Evolutionary conservation across 495 filamentous ascomycete species (phyloP).

Genomic region (Neurospora hispaniola): DNA sequence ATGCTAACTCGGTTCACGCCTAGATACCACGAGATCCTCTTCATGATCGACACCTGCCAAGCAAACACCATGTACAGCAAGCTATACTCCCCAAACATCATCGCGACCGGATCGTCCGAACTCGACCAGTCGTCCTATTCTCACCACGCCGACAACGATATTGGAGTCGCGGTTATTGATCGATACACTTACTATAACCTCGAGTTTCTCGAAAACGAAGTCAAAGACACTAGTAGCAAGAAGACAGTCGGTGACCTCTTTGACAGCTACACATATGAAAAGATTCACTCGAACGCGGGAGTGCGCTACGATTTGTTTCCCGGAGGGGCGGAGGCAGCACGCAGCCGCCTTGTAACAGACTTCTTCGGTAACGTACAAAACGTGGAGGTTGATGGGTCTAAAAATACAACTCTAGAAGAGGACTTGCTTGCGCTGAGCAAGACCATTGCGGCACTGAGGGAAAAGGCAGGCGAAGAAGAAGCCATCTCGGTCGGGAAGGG

Average conservation of each 20-base stretch:
- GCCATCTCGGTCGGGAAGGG: constrained; percentile 18
- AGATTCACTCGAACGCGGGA: constrained; percentile 90
- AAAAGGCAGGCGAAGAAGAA: constrained; percentile 38
- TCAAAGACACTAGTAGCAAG: constrained; percentile 70
- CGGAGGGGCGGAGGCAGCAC: constrained; percentile 60
- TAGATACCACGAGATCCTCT: constrained; percentile 85
- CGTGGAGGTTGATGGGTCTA: constrained; percentile 67
- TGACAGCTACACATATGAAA: constrained; percentile 85
- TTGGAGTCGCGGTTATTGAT: constrained; percentile 96
- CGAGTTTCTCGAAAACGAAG: constrained; percentile 87
- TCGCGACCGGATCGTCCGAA: constrained; percentile 88
- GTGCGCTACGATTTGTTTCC: constrained; percentile 87
- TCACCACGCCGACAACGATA: constrained; percentile 92
- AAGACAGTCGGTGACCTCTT: constrained; percentile 87
- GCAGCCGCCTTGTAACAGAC: constrained; percentile 74
- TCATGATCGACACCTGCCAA: constrained; percentile 99
- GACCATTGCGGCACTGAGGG: constrained; percentile 50
- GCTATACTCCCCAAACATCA: constrained; percentile 93
- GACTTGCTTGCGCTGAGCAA: constrained; percentile 55
- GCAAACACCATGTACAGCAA: constrained; percentile 98
- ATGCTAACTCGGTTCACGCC: not conserved
- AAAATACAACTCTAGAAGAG: constrained; percentile 53
- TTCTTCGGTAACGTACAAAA: constrained; percentile 99
- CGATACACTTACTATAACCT: constrained; percentile 98
- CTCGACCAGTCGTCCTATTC: constrained; percentile 92